Conservation (phyloP, 2,329 filamentous ascomycete species). For the Blumeria hordei region DNA sequence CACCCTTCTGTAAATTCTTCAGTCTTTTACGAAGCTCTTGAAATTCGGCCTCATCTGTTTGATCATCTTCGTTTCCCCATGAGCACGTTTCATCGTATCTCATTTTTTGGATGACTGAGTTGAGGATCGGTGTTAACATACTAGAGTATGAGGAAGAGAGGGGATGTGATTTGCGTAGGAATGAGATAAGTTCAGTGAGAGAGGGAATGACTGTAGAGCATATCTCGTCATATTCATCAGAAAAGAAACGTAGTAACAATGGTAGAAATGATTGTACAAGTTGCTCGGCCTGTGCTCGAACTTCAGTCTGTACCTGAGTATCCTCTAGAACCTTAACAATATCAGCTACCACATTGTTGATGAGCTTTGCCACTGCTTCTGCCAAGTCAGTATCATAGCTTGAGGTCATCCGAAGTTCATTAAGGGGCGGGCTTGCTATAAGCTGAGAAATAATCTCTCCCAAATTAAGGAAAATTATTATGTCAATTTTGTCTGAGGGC, state of each 20-base stretch:
- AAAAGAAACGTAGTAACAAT: slow-evolving; percentile 77
- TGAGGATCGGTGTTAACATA: slow-evolving; percentile 69
- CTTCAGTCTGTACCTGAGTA: slow-evolving; percentile 30
- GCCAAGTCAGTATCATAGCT: slow-evolving; percentile 90
- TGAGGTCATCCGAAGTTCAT: slow-evolving; percentile 54
- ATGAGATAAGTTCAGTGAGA: slow-evolving; percentile 74
- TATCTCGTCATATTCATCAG: slow-evolving; percentile 93
- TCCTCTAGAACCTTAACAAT: slow-evolving; percentile 71
- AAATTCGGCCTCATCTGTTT: slow-evolving; percentile 93
- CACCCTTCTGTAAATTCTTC: slow-evolving; percentile 75
- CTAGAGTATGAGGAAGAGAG: slow-evolving; percentile 53
- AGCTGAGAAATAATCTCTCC: slow-evolving; percentile 68
- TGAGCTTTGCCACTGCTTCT: slow-evolving; percentile 82
- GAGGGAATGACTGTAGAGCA: slow-evolving; percentile 89
- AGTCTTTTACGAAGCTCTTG: slow-evolving; percentile 79
- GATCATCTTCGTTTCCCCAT: slow-evolving; percentile 85
- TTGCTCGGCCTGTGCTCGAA: slow-evolving; percentile 52
- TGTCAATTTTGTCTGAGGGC: slow-evolving; percentile 70
- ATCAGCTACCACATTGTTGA: slow-evolving; percentile 73
- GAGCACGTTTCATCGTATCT: slow-evolving; percentile 84
- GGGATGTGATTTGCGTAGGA: slow-evolving; percentile 57
- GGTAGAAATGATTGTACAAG: slow-evolving; percentile 67
- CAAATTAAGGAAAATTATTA: slow-evolving; percentile 79
- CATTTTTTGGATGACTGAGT: slow-evolving; percentile 89
- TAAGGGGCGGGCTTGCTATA: slow-evolving; percentile 56